Conservation (phyloP, 768 basidiomycete species). For the Kondoa subrosea region DNA sequence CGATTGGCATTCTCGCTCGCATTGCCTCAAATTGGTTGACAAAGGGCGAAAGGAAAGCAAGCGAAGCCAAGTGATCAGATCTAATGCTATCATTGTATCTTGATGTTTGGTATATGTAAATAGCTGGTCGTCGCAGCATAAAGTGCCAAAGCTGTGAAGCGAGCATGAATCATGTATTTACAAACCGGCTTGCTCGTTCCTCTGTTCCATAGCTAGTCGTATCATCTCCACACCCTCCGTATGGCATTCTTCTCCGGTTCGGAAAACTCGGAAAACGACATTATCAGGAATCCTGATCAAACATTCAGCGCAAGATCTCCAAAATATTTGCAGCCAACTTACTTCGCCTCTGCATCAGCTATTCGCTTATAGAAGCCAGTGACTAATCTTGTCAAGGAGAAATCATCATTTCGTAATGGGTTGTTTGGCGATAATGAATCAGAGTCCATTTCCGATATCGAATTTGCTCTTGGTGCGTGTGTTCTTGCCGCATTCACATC, state of each 20-base stretch:
- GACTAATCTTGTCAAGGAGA: not conserved
- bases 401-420: constrained; percentile 18
- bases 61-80: too few species aligned
- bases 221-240: constrained; percentile 3
- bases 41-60: not conserved
- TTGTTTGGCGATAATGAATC: constrained; percentile 28
- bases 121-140: too few species aligned
- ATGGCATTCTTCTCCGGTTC: constrained; percentile 10
- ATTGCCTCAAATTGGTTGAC: not conserved
- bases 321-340: constrained; percentile 7
- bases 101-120: too few species aligned
- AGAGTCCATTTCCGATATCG: constrained; percentile 14
- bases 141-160: too few species aligned
- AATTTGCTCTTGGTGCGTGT: not conserved
- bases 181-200: too few species aligned
- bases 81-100: too few species aligned
- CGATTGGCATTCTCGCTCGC: too few species aligned
- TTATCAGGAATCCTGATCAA: constrained; percentile 3
- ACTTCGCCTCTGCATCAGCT: constrained; percentile 10
- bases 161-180: too few species aligned
- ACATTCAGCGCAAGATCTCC: constrained; percentile 5
- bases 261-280: constrained; percentile 13
- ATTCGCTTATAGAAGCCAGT: constrained; percentile 11
- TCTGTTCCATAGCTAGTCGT: not conserved
- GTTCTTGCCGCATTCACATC: not conserved